Base-by-base conservation (phyloP, 2,329 filamentous ascomycete species). In the Ascochyta koolunga region DNA sequence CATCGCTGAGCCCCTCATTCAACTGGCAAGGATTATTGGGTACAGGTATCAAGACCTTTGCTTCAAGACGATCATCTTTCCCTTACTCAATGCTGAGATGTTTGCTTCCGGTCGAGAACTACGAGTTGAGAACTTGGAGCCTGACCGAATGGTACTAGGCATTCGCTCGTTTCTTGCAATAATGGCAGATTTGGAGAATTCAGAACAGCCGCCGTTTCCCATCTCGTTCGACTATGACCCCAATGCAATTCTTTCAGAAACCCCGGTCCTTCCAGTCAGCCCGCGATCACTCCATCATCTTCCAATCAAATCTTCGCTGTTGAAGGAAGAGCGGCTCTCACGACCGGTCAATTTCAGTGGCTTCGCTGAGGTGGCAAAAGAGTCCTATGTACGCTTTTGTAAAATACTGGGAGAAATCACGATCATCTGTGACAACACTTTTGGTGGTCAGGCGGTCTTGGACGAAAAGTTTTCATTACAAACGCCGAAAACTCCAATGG, bases 351-450 rank as follows among this genome's bases (percentile, higher is more conserved):
- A 85, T 64, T 83, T 81, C 5, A 76, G 79, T 7, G 81, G 80
- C 18, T 81, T 98, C 46, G 87, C 85, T 44, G 91, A 96, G 32
- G 86, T 86, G 19, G 87, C 91, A 0, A 89, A 88, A 66, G 90
- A 95, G 37, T 95, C 91, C 69, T 97, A 98, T 73, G 82, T 88
- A 48, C 89, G 89, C 46, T 99, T 99, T 65, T 98, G 93, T 70
- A 91, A 96, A 71, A 93, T 99, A 21, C 79, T 99, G 7, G 95
- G 93, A 22, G 96, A 96, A 71, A 96, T 99, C 50, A 96, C 93
- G 2, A 89, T 98, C 38, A 88, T 98, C 29, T 99, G 95, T 75
- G 95, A 99, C 73, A 95, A 96, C 66, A 90, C 93, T 0, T 99
- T 99, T 77, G 96, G 95, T 45, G 95, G 95, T 0, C 95, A 99